phyloP scores from a whole-genome alignment of 176 grass and related monocot species.

The Chrysopogon serrulatus region DNA sequence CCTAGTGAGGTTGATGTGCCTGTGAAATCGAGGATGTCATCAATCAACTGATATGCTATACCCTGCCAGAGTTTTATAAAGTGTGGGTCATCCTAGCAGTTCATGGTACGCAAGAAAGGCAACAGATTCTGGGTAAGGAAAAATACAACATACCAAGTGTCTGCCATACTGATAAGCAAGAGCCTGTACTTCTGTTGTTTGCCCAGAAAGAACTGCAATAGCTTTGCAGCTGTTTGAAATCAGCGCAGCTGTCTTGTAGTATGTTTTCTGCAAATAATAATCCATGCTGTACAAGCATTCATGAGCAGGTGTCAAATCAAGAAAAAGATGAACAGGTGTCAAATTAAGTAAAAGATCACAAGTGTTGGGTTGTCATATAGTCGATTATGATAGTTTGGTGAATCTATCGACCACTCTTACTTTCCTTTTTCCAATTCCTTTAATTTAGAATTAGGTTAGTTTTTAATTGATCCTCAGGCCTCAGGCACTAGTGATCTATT shows the following conservation, averaged over 20 bases:
- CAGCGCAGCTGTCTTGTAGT: conserved; percentile 84
- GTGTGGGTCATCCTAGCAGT: neutral
- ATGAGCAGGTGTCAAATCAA: conserved; percentile 14
- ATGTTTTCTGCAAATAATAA: conserved; percentile 89
- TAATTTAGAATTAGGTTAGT: neutral
- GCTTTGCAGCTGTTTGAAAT: conserved; percentile 96
- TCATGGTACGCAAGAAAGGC: neutral
- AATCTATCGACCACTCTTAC: neutral
- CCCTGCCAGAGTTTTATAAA: conserved; percentile 42
- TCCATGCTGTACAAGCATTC: conserved; percentile 57
- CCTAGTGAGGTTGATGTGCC: conserved; percentile 72
- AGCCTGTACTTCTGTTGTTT: conserved; percentile 62
- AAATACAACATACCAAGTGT: conserved; percentile 60
- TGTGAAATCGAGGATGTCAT: conserved; percentile 91
- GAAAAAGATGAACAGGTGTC: neutral
- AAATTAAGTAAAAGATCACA: conserved; percentile 1
- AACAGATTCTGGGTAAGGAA: neutral
- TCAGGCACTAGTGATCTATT: neutral
- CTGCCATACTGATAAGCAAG: conserved; percentile 82
- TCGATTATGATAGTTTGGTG: neutral
- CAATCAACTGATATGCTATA: conserved; percentile 84
- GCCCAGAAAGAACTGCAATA: conserved; percentile 62
- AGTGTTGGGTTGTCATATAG: neutral
- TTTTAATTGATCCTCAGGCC: neutral
- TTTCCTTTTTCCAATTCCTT: neutral